Base-by-base conservation (phyloP, 1,139 yeast genomes). In the Geotrichum carabidarum region DNA sequence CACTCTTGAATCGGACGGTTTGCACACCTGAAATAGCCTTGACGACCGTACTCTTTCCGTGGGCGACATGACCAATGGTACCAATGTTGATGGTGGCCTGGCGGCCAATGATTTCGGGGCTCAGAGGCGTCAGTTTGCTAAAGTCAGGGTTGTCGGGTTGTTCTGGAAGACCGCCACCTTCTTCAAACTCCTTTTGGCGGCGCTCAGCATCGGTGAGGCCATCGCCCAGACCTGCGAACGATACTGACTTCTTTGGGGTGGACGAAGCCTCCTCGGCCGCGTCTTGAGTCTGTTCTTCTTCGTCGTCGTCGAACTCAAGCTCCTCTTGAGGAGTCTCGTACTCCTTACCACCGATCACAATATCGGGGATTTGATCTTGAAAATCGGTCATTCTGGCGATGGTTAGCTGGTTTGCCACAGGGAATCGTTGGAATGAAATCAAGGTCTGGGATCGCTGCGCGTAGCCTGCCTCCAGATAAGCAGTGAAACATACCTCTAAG, bases 11-110 rank as follows among this genome's bases (percentile, higher is more conserved):
- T 75, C 99, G 87, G 63, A 94, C 99, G 15, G 99, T 94, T 73
- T 93, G 99, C 46, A 94, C 98, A 57, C 99, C 99, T 1, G 98
- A 91, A 63, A 94, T 94, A 62, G 99, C 99, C 75, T 95, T 87
- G 52, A 94, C 99, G 54, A 94, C 99, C 9, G 99, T 94, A 53
- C 96, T 86, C 73, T 94, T 94, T 75, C 99, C 99, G 78, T 94
- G 99, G 57, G 98, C 99, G 66, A 94, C 99, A 73, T 93, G 99
- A 60, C 99, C 99, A 73, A 93, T 93, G 58, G 99, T 94, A 74
- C 99, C 99, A 67, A 94, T 94, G 74, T 94, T 94, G 69, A 94
- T 90, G 54, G 99, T 94, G 57, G 99, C 99, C 77, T 94, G 99
- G 79, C 99, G 87, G 72, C 89, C 90, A 74, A 93, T 93, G 69